Conservation (phyloP, 176 grass and related monocot species). For the Phoenix dactylifera region DNA sequence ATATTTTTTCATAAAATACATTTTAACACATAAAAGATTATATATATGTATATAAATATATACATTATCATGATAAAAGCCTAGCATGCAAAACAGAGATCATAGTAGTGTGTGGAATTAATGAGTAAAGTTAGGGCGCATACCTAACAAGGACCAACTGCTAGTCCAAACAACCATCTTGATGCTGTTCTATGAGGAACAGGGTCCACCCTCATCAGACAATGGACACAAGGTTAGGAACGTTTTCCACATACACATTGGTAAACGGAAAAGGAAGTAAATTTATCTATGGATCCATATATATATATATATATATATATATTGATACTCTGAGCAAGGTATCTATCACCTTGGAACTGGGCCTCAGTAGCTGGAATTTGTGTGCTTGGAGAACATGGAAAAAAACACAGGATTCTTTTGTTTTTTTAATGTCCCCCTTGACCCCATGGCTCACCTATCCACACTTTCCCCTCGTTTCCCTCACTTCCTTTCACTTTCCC, state of each 20-base stretch:
- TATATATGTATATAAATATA: too few species aligned
- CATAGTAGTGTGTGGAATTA: not conserved
- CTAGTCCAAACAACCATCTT: not conserved
- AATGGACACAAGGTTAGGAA: too few species aligned
- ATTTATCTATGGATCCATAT: too few species aligned
- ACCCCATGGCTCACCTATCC: not conserved
- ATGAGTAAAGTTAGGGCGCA: not conserved
- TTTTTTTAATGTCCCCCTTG: not conserved
- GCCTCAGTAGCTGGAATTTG: too few species aligned
- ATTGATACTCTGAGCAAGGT: too few species aligned
- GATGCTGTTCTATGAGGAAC: not conserved
- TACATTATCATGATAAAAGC: not conserved
- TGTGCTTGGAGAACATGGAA: too few species aligned
- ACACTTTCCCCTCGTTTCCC: not conserved
- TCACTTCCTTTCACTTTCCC: not conserved
- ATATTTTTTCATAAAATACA: too few species aligned
- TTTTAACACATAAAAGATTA: too few species aligned
- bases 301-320: too few species aligned
- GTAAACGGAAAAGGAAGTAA: too few species aligned
- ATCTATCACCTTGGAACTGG: not conserved
- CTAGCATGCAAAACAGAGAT: not conserved
- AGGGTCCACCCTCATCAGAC: not conserved
- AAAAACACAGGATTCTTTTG: not conserved
- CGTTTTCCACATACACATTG: too few species aligned
- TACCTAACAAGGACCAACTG: not conserved